These are phyloP conservation scores for Taiozyma sp. DNA, from an alignment of 1,139 yeast genomes.

Conservation along the genomic window DNA sequence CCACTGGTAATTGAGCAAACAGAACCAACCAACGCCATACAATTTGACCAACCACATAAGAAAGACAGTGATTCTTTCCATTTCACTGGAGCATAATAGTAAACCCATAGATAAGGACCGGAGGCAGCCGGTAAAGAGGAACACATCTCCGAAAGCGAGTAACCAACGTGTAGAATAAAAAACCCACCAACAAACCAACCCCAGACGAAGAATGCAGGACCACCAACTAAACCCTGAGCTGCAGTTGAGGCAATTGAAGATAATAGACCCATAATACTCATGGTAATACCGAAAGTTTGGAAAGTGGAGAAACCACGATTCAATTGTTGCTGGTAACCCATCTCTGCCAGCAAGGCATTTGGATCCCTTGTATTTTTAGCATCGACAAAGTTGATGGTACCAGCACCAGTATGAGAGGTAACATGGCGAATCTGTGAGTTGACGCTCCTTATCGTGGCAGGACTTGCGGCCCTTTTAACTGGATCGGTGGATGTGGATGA, in stretches of 20 bases:
- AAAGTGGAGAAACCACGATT: slow-evolving; percentile 8
- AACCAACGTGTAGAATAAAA: slow-evolving; percentile 30
- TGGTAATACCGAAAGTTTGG: slow-evolving; percentile 12
- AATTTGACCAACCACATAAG: slow-evolving; percentile 51
- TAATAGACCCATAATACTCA: slow-evolving; percentile 10
- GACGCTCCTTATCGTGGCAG: neutral
- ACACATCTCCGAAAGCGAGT: slow-evolving; percentile 53
- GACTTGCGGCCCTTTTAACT: neutral
- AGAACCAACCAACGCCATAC: slow-evolving; percentile 49
- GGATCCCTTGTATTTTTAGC: slow-evolving; percentile 9
- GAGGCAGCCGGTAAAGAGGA: slow-evolving; percentile 58
- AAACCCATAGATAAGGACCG: slow-evolving; percentile 33
- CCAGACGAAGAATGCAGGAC: slow-evolving; percentile 36
- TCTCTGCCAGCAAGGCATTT: slow-evolving; percentile 17
- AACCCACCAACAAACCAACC: slow-evolving; percentile 26
- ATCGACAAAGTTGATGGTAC: slow-evolving; percentile 26
- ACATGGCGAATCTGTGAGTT: neutral
- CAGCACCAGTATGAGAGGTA: slow-evolving; percentile 24
- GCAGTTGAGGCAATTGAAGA: slow-evolving; percentile 22
- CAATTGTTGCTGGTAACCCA: slow-evolving; percentile 10
- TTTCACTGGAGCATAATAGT: slow-evolving; percentile 41
- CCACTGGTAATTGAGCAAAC: slow-evolving; percentile 52
- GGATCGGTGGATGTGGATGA: neutral
- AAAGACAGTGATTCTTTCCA: slow-evolving; percentile 38
- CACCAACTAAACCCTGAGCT: slow-evolving; percentile 30